Base-by-base conservation (phyloP, 148 eudicot species). In the Silene conica region DNA sequence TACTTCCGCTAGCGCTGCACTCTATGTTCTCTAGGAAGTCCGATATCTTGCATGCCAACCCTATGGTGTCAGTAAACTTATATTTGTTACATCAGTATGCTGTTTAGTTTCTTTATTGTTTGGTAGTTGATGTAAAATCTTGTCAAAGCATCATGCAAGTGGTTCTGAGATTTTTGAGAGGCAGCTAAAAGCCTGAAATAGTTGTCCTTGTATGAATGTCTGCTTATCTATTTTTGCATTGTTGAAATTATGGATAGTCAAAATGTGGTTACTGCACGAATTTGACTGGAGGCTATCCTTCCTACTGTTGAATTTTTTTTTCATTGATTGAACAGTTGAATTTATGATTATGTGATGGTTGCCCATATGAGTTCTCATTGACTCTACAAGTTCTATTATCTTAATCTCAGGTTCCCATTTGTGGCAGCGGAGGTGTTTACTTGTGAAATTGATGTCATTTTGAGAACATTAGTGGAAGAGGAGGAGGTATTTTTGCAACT, bases 361-460 rank as follows among this genome's bases (percentile, higher is more conserved):
- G 25, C 4, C 57, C 56, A 46, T 22, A 34, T 69, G 23, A 63
- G 15, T 18, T 48, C 61, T 69, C 8, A 80, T 21, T 55, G 20
- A 22, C 15, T 57, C 15, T 73, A 22, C 34, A 45, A 25, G n/a
- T n/a, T n/a, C n/a, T n/a, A n/a, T n/a, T n/a, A n/a, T n/a, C n/a
- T n/a, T n/a, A n/a, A n/a, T n/a, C n/a, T n/a, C n/a, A n/a, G n/a
- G n/a, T n/a, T n/a, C n/a, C n/a, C n/a, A n/a, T n/a, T n/a, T n/a
- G n/a, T 94, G 48, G 93, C 98, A 18, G 92, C 97, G 61, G 98
- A 94, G 86, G 83, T 95, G 72, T 92, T 95, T 86, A 90, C 96
- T 16, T 95, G 99, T 76, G 99, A 95, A 83, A 95, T 95, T 54
- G 99, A 95, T 87, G 99, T 92, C 73, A 92, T 95, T 76, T 80